A percentile compares a stretch with the other conserved stretches of the same genome.
phyloP scores from a whole-genome alignment of 495 filamentous ascomycete genomes.

The Evernia prunastri region DNA sequence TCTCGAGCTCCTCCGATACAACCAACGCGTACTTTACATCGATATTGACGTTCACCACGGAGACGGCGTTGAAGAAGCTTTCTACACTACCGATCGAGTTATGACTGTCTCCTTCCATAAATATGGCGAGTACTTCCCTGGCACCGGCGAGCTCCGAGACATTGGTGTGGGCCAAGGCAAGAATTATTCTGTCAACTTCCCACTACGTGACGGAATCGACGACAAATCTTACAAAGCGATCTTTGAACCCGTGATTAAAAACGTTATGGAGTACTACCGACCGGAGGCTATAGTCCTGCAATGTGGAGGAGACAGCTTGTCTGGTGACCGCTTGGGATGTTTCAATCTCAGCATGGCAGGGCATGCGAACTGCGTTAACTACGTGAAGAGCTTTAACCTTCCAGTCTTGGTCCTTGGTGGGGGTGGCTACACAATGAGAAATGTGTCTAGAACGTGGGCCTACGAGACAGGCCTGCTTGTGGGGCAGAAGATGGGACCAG shows the following conservation, averaged over 20 bases:
- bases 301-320: constrained; percentile 92
- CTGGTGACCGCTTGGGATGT: constrained; percentile 89
- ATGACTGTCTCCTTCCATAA: constrained; percentile 99
- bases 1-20: constrained; percentile 87
- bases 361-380: constrained; percentile 96
- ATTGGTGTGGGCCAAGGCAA: constrained; percentile 91
- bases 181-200: constrained; percentile 94
- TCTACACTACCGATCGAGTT: constrained; percentile 94
- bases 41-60: constrained; percentile 99
- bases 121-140: constrained; percentile 98
- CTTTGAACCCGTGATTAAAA: constrained; percentile 89
- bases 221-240: constrained; percentile 87
- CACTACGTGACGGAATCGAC: constrained; percentile 91
- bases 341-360: constrained; percentile 98
- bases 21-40: constrained; percentile 90
- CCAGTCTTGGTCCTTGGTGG: constrained; percentile 90
- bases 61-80: constrained; percentile 96
- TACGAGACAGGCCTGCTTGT: constrained; percentile 92
- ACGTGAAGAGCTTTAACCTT: constrained; percentile 84
- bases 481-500: constrained; percentile 66
- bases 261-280: constrained; percentile 92
- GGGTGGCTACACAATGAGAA: constrained; percentile 98
- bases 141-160: constrained; percentile 91
- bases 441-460: constrained; percentile 95
- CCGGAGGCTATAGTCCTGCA: constrained; percentile 94